Evolutionary conservation across 805 yeast species (phyloP).

Genomic region (Yamadazyma endophytica): DNA sequence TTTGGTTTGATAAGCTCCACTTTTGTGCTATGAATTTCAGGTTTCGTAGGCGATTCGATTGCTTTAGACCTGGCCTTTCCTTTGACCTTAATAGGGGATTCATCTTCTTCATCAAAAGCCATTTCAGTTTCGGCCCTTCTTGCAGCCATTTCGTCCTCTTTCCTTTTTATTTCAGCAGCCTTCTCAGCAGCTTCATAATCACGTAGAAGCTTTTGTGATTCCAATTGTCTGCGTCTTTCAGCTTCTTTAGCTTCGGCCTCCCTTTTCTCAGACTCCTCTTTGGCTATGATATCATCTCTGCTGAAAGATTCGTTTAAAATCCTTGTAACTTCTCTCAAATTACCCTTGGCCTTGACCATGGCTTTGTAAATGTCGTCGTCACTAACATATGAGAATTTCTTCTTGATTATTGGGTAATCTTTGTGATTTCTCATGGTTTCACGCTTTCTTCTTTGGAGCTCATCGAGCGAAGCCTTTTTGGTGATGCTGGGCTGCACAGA

Average conservation of each 20-base stretch:
- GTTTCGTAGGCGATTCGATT: conserved; percentile 17
- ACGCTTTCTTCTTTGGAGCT: conserved; percentile 24
- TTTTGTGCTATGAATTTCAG: conserved; percentile 25
- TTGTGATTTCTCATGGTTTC: conserved; percentile 35
- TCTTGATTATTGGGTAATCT: conserved; percentile 34
- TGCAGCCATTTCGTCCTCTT: conserved; percentile 3
- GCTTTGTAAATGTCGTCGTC: conserved; percentile 40
- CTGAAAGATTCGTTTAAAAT: conserved; percentile 35
- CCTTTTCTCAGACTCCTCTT: conserved; percentile 11
- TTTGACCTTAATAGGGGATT: conserved; percentile 29
- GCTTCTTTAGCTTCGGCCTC: conserved; percentile 8
- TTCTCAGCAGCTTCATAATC: conserved; percentile 7
- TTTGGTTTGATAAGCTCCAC: conserved; percentile 37
- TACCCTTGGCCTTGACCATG: conserved; percentile 40
- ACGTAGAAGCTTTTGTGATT: conserved; percentile 5
- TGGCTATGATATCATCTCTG: conserved; percentile 19
- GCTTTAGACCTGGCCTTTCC: conserved; percentile 20
- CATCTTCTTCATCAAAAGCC: conserved; percentile 24
- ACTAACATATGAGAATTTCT: conserved; percentile 33
- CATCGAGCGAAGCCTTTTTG: conserved; percentile 13
- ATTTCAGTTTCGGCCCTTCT: conserved; percentile 3
- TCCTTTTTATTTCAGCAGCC: background rate
- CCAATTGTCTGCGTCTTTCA: conserved; percentile 3
- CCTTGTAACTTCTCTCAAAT: conserved; percentile 34
- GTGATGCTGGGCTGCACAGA: conserved; percentile 10